These are phyloP conservation scores for Platanthera zijinensis DNA, from an alignment of 106 monocot genomes.

Conservation along the genomic window DNA sequence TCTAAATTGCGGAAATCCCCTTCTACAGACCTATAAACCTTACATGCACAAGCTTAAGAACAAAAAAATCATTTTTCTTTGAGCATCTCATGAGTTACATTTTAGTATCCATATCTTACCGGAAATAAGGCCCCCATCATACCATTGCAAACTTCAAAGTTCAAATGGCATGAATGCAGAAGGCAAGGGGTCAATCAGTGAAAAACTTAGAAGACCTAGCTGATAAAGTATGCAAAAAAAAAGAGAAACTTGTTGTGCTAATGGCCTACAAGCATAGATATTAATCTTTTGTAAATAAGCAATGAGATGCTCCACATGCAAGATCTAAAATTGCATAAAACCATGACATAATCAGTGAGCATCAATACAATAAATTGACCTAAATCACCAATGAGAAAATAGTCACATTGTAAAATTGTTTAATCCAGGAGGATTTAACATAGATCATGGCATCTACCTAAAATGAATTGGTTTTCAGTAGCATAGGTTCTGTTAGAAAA, in stretches of 20 bases:
- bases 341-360: background rate
- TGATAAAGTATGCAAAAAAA: background rate
- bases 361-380: background rate
- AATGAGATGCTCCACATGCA: background rate
- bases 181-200: background rate
- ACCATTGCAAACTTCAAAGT: background rate
- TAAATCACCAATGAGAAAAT: background rate
- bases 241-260: background rate
- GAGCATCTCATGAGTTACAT: background rate
- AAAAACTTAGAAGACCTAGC: background rate
- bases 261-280: background rate
- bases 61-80: background rate
- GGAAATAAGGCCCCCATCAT: background rate
- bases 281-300: background rate
- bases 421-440: too few relatives aligned
- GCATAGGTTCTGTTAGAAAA: too few relatives aligned
- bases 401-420: too few relatives aligned
- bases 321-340: background rate
- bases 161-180: background rate
- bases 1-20: background rate
- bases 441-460: too few relatives aligned
- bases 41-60: background rate
- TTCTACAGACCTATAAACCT: background rate
- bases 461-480: too few relatives aligned
- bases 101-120: background rate